These are phyloP conservation scores for Tanacetum coccineum DNA, from an alignment of 129 eudicot genomes.

Conservation along the genomic window DNA sequence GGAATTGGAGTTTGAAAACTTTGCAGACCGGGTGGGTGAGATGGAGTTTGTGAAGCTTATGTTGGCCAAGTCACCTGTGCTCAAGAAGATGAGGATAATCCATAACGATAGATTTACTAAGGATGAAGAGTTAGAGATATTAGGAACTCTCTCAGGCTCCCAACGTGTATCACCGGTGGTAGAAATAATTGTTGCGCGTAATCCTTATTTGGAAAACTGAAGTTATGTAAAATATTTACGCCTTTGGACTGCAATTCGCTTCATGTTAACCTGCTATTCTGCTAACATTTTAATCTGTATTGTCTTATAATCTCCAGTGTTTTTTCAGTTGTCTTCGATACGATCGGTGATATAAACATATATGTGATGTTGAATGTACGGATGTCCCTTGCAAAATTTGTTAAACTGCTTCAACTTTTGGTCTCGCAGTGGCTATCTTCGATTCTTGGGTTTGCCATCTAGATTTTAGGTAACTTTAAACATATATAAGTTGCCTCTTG, in stretches of 20 bases:
- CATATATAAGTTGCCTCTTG: no score
- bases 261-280: background rate
- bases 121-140: background rate
- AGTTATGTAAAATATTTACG: background rate
- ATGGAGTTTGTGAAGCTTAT: conserved; percentile 17
- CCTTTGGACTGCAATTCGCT: background rate
- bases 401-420: no score
- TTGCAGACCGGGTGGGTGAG: background rate
- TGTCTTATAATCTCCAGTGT: no score
- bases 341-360: no score
- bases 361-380: no score
- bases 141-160: background rate
- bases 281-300: no score
- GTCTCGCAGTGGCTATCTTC: no score
- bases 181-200: background rate
- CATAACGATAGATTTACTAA: background rate
- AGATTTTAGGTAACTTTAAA: no score
- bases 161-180: conserved; percentile 3
- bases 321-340: no score
- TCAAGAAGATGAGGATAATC: background rate
- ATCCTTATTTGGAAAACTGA: background rate
- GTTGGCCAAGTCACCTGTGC: conserved; percentile 15
- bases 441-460: no score
- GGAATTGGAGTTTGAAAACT: background rate
- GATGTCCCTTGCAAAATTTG: no score